phyloP scores from a whole-genome alignment of 805 yeast genomes.

The Maudiozyma barnettii region DNA sequence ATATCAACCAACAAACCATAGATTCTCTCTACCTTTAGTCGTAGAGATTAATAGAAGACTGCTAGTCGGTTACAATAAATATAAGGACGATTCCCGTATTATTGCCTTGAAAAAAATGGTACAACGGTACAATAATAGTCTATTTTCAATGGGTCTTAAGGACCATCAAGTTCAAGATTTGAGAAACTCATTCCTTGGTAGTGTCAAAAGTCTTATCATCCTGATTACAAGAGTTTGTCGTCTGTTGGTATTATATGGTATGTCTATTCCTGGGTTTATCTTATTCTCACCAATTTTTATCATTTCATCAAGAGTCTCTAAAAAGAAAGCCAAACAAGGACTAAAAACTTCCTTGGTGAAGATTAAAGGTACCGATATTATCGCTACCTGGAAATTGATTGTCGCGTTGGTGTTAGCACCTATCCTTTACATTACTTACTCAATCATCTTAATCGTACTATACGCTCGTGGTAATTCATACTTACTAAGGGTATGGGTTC shows the following conservation, averaged over 20 bases:
- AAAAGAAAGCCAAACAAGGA: conserved; percentile 64
- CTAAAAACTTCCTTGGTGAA: conserved; percentile 87
- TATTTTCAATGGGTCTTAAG: conserved; percentile 53
- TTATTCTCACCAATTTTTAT: conserved; percentile 81
- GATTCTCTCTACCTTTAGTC: conserved; percentile 56
- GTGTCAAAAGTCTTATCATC: conserved; percentile 38
- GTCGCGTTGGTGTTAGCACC: conserved; percentile 84
- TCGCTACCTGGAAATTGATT: conserved; percentile 92
- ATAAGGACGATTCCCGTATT: conserved; percentile 62
- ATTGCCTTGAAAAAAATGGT: conserved; percentile 54
- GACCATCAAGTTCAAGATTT: conserved; percentile 61
- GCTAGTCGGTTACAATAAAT: conserved; percentile 72
- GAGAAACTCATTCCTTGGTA: conserved; percentile 34
- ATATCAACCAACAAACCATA: conserved; percentile 31
- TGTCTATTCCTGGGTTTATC: conserved; percentile 78
- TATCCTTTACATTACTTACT: conserved; percentile 66
- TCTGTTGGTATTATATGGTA: conserved; percentile 41
- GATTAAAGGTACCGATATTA: conserved; percentile 79
- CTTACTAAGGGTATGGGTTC: conserved; percentile 29
- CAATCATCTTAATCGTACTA: conserved; percentile 34
- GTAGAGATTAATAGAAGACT: conserved; percentile 85
- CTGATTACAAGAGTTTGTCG: conserved; percentile 45
- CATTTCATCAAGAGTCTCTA: conserved; percentile 60
- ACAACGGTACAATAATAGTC: conserved; percentile 52
- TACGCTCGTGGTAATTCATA: conserved; percentile 22